phyloP scores from a whole-genome alignment of 148 eudicot species.

The Mesembryanthemum crystallinum region DNA sequence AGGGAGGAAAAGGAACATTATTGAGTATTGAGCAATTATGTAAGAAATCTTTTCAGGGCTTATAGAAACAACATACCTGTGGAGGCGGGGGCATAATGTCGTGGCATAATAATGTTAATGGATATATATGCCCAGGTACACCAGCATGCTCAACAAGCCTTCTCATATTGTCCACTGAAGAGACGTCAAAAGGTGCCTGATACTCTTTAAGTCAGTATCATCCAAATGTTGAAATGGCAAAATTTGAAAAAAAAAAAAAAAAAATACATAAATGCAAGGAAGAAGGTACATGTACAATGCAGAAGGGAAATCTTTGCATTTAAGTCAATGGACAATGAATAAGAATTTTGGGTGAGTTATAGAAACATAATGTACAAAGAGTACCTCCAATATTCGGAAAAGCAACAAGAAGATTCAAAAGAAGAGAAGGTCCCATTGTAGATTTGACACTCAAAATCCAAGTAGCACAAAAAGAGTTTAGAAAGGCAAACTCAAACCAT shows the following conservation, averaged over 20 bases:
- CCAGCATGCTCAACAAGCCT: constrained; percentile 87
- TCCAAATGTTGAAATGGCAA: constrained; percentile 16
- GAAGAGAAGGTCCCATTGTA: background rate
- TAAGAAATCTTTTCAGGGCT: background rate
- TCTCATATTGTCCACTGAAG: constrained; percentile 88
- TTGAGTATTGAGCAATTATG: background rate
- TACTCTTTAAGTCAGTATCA: constrained; percentile 36
- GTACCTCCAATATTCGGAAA: background rate
- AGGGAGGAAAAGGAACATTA: background rate
- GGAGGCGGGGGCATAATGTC: constrained; percentile 98
- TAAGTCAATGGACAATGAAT: background rate
- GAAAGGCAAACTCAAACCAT: background rate
- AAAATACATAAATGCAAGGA: constrained; percentile 2
- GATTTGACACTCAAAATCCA: background rate
- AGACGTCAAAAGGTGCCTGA: constrained; percentile 90
- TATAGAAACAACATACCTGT: constrained; percentile 44
- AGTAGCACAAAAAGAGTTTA: background rate
- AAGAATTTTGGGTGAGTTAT: background rate
- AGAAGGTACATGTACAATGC: constrained; percentile 3
- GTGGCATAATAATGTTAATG: constrained; percentile 71
- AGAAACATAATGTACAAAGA: background rate
- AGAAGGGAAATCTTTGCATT: background rate
- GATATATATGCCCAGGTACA: constrained; percentile 84
- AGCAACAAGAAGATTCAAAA: constrained; percentile 1
- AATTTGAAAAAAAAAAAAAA: constrained; percentile 10